A percentile compares a stretch with the other conserved stretches of the same genome.
phyloP scores from a whole-genome alignment of 1,284 basidiomycete genomes.

The Fomitopsis pinicola region DNA sequence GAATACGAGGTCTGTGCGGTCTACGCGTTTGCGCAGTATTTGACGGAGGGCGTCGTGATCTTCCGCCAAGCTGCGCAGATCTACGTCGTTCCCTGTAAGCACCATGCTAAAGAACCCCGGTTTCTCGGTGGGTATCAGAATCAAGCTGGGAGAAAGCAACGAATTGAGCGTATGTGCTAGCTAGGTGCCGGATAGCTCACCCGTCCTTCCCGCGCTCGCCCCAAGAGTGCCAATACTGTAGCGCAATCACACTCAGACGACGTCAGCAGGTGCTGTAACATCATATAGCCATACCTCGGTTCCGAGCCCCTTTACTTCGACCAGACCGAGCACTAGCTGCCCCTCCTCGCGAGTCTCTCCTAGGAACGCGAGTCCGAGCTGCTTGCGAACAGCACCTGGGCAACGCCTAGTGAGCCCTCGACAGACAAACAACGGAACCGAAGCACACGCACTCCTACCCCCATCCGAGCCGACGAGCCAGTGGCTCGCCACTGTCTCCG shows the following conservation, averaged over 20 bases:
- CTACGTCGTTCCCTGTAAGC: not conserved
- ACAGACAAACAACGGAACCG: not conserved
- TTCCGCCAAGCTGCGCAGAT: not conserved
- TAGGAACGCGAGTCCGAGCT: slow-evolving; percentile 25
- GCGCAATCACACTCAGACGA: not conserved
- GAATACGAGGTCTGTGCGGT: slow-evolving; percentile 10
- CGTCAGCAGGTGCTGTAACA: slow-evolving; percentile 7
- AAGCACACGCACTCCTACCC: slow-evolving; percentile 21
- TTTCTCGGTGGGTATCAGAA: slow-evolving; percentile 4
- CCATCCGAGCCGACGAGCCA: slow-evolving; percentile 33
- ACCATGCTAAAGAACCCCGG: not conserved
- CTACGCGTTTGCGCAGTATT: not conserved
- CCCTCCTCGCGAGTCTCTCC: slow-evolving; percentile 24
- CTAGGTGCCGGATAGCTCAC: not conserved
- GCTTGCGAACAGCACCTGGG: slow-evolving; percentile 25
- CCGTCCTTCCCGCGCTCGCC: slow-evolving; percentile 7
- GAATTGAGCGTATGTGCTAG: not conserved
- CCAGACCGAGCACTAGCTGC: slow-evolving; percentile 26
- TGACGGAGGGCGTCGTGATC: not conserved
- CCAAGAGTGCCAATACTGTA: slow-evolving; percentile 16
- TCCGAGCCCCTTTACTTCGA: slow-evolving; percentile 21
- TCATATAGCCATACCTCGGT: slow-evolving; percentile 4
- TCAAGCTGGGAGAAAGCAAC: not conserved
- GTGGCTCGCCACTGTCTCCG: slow-evolving; percentile 8
- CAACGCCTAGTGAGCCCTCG: not conserved